These are phyloP conservation scores for Serpula lacrymans DNA, from an alignment of 768 basidiomycete species.

Conservation along the genomic window DNA sequence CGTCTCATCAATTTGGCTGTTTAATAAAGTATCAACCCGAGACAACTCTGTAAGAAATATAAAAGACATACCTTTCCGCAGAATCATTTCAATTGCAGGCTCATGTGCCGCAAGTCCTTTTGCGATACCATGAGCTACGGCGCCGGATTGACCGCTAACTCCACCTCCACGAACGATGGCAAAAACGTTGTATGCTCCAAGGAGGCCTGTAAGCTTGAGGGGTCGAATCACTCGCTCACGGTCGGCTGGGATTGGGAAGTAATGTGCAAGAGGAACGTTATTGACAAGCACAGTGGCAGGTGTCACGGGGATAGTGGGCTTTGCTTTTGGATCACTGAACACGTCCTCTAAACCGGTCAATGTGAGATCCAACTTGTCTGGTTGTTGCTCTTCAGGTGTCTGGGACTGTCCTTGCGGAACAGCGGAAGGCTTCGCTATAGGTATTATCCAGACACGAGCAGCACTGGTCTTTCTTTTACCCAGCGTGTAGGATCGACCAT, in stretches of 20 bases:
- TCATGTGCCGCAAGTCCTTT: constrained; percentile 72
- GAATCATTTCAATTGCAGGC: constrained; percentile 57
- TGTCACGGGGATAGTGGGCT: constrained; percentile 34
- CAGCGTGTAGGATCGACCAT: constrained; percentile 81
- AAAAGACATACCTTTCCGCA: constrained; percentile 64
- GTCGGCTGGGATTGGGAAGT: constrained; percentile 73
- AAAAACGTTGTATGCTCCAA: constrained; percentile 82
- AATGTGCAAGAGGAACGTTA: constrained; percentile 71
- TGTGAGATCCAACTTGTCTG: not conserved
- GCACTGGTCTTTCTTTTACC: constrained; percentile 88
- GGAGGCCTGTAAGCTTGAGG: constrained; percentile 73
- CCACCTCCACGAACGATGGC: constrained; percentile 83
- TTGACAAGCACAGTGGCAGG: constrained; percentile 80
- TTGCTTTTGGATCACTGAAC: constrained; percentile 10
- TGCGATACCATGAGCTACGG: constrained; percentile 73
- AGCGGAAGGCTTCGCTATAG: constrained; percentile 30
- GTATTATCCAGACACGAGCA: constrained; percentile 92
- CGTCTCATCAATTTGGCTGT: constrained; percentile 82
- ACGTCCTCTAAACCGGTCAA: constrained; percentile 1
- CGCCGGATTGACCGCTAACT: constrained; percentile 89
- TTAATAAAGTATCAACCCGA: constrained; percentile 4
- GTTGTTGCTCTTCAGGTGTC: constrained; percentile 12
- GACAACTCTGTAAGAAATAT: not conserved
- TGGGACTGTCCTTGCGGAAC: constrained; percentile 2
- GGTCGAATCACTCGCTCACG: constrained; percentile 82